Evolutionary conservation across 2,329 filamentous ascomycete species (phyloP).

Genomic region (Neodidymelliopsis sp.): DNA sequence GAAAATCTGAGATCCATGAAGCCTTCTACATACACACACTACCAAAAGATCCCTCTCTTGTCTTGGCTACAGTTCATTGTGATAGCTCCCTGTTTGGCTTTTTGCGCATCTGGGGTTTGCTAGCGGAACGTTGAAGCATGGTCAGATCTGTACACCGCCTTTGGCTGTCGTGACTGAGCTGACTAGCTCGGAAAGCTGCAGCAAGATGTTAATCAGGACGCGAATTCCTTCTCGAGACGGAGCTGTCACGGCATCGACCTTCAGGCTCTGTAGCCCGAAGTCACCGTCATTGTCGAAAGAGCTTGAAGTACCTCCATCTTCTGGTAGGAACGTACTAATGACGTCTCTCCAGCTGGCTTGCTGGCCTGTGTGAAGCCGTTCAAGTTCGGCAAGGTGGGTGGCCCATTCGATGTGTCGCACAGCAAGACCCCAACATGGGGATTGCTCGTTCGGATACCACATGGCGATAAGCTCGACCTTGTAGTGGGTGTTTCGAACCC

Average conservation of each 20-base stretch:
- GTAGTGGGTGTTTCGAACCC: conserved; percentile 37
- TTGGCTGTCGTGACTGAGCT: conserved; percentile 14
- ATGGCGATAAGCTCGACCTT: conserved; percentile 34
- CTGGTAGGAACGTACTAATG: conserved; percentile 37
- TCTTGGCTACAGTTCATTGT: too few relatives aligned
- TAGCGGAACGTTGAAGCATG: too few relatives aligned
- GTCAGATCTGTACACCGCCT: background rate
- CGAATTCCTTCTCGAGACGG: conserved; percentile 30
- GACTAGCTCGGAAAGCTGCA: conserved; percentile 39
- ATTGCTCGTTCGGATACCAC: conserved; percentile 34
- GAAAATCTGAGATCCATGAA: too few relatives aligned
- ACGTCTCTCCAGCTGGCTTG: conserved; percentile 33
- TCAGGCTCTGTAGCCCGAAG: conserved; percentile 9
- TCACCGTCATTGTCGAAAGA: conserved; percentile 16
- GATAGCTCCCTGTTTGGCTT: too few relatives aligned
- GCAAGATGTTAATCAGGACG: conserved; percentile 31
- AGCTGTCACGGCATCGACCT: conserved; percentile 2
- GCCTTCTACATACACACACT: too few relatives aligned
- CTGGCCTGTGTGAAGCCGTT: conserved; percentile 32
- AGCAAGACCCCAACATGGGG: conserved; percentile 41
- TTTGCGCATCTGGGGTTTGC: too few relatives aligned
- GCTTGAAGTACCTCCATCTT: conserved; percentile 29
- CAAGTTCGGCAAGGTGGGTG: conserved; percentile 36
- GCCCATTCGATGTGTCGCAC: conserved; percentile 43
- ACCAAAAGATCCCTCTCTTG: too few relatives aligned